Evolutionary conservation across 2,329 filamentous ascomycete genomes (phyloP).

Genomic region (Chrysoporthe austroafricana): DNA sequence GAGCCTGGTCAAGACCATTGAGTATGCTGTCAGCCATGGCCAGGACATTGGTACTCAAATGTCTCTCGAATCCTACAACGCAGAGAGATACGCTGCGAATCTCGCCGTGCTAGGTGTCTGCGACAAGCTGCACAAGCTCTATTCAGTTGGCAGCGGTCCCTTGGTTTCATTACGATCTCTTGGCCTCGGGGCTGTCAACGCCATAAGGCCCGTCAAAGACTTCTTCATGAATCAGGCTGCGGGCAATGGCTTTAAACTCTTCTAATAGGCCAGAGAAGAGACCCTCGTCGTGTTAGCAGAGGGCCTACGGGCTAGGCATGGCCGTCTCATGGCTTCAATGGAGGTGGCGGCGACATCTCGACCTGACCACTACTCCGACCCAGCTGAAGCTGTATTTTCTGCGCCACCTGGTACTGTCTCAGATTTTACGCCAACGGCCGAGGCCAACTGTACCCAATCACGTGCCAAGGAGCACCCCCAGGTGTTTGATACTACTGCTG

Average conservation of each 20-base stretch:
- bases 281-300: no score
- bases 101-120: conserved; percentile 77
- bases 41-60: conserved; percentile 83
- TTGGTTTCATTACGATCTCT: conserved; percentile 79
- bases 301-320: not conserved
- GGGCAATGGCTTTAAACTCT: conserved; percentile 55
- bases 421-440: no score
- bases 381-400: no score
- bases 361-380: no score
- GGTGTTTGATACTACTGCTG: no score
- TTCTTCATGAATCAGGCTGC: conserved; percentile 81
- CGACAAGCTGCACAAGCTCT: conserved; percentile 92
- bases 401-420: no score
- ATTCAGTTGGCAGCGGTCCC: conserved; percentile 78
- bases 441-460: no score
- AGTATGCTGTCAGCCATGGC: conserved; percentile 77
- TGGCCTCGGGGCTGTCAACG: conserved; percentile 77
- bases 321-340: no score
- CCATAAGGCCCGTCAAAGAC: conserved; percentile 74
- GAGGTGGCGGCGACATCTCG: no score
- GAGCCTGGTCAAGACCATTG: conserved; percentile 74
- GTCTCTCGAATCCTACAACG: conserved; percentile 79
- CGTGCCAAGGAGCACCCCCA: no score
- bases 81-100: conserved; percentile 82
- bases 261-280: conserved; percentile 25